Evolutionary conservation across 1,139 yeast genomes (phyloP).

Genomic region (Scheffersomyces titani): DNA sequence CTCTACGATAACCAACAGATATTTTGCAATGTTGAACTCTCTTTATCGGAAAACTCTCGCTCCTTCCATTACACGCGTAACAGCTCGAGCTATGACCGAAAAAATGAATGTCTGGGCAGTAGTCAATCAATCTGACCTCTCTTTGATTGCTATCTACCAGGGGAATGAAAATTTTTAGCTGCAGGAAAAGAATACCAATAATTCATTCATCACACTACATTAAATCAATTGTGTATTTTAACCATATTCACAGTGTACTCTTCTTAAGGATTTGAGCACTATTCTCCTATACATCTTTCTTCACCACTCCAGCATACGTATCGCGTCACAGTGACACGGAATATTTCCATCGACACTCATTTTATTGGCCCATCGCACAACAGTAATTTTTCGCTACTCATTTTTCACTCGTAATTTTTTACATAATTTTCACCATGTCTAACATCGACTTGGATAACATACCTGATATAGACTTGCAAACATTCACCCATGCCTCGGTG

Average conservation of each 20-base stretch:
- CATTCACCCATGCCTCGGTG: conserved; percentile 29
- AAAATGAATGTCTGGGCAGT: neutral
- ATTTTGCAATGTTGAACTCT: neutral
- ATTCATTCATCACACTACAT: neutral
- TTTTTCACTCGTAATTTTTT: neutral
- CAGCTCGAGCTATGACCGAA: neutral
- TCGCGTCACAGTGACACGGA: neutral
- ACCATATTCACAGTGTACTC: neutral
- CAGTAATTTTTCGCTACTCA: neutral
- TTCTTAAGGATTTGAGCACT: neutral
- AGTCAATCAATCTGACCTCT: neutral
- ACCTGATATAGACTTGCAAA: conserved; percentile 3
- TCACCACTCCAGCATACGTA: neutral
- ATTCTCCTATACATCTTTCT: neutral
- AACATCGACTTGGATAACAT: neutral
- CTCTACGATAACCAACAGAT: neutral
- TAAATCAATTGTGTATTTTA: neutral
- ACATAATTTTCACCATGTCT: neutral
- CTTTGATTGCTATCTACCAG: neutral
- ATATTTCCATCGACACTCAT: neutral
- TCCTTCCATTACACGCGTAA: neutral
- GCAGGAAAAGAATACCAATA: neutral
- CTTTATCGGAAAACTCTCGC: neutral
- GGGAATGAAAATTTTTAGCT: neutral
- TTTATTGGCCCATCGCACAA: neutral